Base-by-base conservation (phyloP, 129 eudicot species). In the Centrapalus pauciflorus region DNA sequence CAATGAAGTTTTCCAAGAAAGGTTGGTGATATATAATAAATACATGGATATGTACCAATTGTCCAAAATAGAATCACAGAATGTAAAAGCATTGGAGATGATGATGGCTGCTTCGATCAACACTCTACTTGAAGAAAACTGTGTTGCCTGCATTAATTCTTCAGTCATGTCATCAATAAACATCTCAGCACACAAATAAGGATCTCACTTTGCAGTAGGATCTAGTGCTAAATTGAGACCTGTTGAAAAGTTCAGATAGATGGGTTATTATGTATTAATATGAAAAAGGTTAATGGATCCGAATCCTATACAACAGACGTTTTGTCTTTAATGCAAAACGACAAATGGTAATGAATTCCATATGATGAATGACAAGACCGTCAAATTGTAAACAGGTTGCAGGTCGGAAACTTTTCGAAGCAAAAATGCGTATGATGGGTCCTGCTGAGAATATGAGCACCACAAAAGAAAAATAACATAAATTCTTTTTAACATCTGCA, bases 31-130 rank as follows among this genome's bases (percentile, higher is more conserved):
- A n/a, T n/a, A n/a, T 35, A 6, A 71, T 71, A 61, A 61, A 61
- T 63, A 61, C 75, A 70, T 2, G 17, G 34, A 40, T 60, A 60
- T 10, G 20, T 71, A 26, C 65, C 56, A 25, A 23, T 68, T 30
- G 58, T 59, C 25, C 23, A 58, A 46, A 45, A 9, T 21, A 7
- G 35, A 21, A 56, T 55, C 14, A 28, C 55, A 11, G 6, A 10
- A 55, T 1, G 57, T 37, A 69, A 19, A 12, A 19, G 45, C 33
- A 21, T 21, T 67, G 61, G 10, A 34, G 37, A 68, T 27, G n/a
- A 55, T 2, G 27, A 51, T 16, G 5, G 43, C 63, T 50, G 60
- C 54, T 61, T 61, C 54, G 32, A 61, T 50, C 55, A 61, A 61
- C 32, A 35, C 13, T 61, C 55, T 56, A 4, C 4, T 34, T 19